Evolutionary conservation across 2,329 filamentous ascomycete genomes (phyloP), one percentile per base, ranked within the genome.

Genomic region (Rhynchosporium secalis): DNA sequence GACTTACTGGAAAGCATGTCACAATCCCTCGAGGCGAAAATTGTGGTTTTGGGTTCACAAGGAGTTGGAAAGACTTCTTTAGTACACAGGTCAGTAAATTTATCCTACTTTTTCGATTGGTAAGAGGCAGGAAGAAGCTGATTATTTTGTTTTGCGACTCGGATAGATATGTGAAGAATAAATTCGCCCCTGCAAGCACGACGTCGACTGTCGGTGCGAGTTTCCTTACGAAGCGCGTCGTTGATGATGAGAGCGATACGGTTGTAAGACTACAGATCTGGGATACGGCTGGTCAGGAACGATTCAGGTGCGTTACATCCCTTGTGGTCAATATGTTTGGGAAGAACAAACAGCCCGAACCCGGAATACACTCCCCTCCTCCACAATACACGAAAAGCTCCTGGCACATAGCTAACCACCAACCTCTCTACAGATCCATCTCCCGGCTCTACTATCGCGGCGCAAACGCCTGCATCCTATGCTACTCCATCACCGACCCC

Each of bases 371-470:
- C n/a, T 54, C 28, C 54, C 57, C 38, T n/a, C 26, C 56, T 3
- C 28, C 29, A 31, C n/a, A 15, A 12, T 38, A 40, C 40, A 13
- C 31, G 20, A 7, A n/a, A 43, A 9, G 20, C 40, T 29, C 38
- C 38, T 46, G 41, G n/a, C 31, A 46, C 33, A 51, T 36, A 46
- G 43, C 54, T 63, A 63, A 55, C 51, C 55, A 56, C 36, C 33
- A 43, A n/a, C 31, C 9, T 46, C 31, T n/a, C 20, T 31, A 52
- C 48, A 73, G 71, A 70, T 93, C 90, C 65, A 98, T 99, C 72
- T 96, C 92, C 9, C 89, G 93, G 61, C 86, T 99, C 59, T 98
- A 98, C 81, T 99, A 99, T 78, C 89, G 94, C 73, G 93, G 93
- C 74, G 94, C 94, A 65, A 94, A 96, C 74, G 93, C 93, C 62